These are phyloP conservation scores for Colletotrichum orchidophilum DNA, from an alignment of 2,329 filamentous ascomycete genomes.

Conservation along the genomic window DNA sequence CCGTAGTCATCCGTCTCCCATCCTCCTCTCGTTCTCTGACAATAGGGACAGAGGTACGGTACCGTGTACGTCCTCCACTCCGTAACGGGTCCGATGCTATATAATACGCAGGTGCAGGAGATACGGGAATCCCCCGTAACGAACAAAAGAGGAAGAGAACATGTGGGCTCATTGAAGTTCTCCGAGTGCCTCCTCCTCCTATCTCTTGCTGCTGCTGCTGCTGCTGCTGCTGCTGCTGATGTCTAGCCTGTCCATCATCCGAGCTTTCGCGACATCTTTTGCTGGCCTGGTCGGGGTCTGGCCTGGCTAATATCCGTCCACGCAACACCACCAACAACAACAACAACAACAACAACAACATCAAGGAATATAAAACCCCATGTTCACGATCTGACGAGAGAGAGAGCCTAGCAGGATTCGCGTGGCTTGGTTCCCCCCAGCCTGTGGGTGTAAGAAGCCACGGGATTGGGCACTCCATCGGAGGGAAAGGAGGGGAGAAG, in stretches of 20 bases:
- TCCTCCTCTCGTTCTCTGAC: neutral
- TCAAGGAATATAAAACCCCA: neutral
- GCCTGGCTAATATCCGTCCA: neutral
- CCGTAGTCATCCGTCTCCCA: conserved; percentile 6
- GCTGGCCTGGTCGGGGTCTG: neutral
- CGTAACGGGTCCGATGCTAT: neutral
- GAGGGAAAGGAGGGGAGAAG: neutral
- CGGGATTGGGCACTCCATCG: conserved; percentile 1
- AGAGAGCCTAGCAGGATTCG: neutral
- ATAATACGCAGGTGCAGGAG: neutral
- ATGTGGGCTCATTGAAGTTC: too few species aligned
- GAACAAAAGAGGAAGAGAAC: neutral
- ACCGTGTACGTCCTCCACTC: neutral
- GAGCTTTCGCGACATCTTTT: neutral
- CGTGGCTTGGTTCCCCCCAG: neutral
- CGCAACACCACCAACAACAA: neutral
- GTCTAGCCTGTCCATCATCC: too few species aligned
- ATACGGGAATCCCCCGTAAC: neutral
- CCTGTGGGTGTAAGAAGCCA: neutral
- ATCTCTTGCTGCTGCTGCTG: too few species aligned
- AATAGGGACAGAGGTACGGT: neutral
- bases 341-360: neutral
- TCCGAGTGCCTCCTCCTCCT: too few species aligned
- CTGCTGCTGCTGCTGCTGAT: too few species aligned
- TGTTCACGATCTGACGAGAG: neutral